A percentile compares a stretch with the other conserved stretches of the same genome.
These are phyloP conservation scores for Pistacia atlantica DNA, from an alignment of 345 rosid species.

Conservation along the genomic window DNA sequence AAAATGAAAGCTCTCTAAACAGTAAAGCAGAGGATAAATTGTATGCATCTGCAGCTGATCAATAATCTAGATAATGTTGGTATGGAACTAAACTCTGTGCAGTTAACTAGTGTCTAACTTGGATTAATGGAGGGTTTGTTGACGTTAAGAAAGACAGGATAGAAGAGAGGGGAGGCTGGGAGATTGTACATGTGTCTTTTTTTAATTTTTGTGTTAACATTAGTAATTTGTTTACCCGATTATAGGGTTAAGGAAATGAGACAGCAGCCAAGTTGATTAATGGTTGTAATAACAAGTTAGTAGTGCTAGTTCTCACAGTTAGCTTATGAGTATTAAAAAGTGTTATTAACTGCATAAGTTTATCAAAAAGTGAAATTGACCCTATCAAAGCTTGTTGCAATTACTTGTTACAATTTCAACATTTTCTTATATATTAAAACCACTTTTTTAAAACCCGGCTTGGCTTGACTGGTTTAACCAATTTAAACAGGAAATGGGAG, in stretches of 20 bases:
- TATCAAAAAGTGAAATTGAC: neutral
- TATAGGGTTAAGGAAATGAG: neutral
- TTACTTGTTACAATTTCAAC: too few relatives aligned
- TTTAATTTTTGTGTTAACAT: neutral
- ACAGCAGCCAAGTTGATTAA: constrained; percentile 6
- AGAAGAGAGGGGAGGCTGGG: neutral
- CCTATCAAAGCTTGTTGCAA: neutral
- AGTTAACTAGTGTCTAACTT: constrained; percentile 17
- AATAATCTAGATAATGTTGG: neutral
- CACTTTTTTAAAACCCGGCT: too few relatives aligned
- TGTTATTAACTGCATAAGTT: neutral
- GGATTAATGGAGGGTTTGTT: neutral
- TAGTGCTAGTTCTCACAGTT: neutral
- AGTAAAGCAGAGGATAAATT: neutral
- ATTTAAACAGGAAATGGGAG: too few relatives aligned
- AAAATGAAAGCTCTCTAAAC: constrained; percentile 7
- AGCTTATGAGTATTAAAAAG: too few relatives aligned
- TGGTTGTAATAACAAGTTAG: neutral
- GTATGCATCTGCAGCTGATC: constrained; percentile 3
- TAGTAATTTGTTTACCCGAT: neutral
- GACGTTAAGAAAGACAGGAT: neutral
- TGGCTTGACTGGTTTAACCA: too few relatives aligned
- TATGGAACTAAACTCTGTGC: neutral
- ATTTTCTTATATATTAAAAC: too few relatives aligned
- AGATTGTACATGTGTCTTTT: constrained; percentile 16